phyloP scores from a whole-genome alignment of 2,329 filamentous ascomycete species.

The Camillea tinctor region DNA sequence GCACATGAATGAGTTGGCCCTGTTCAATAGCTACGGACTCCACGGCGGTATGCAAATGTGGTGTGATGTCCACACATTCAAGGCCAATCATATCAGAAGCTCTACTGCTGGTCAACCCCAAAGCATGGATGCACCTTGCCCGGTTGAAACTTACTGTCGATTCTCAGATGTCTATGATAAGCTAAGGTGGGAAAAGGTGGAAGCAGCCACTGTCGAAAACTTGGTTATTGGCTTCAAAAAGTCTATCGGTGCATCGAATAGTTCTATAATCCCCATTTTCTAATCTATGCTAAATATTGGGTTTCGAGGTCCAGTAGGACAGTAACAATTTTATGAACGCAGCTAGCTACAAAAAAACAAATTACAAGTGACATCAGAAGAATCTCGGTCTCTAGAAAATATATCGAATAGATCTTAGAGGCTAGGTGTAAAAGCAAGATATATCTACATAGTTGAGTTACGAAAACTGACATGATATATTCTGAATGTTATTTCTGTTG shows the following conservation, averaged over 20 bases:
- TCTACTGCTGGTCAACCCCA: conserved; percentile 1
- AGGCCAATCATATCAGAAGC: conserved; percentile 1
- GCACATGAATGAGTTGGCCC: background rate
- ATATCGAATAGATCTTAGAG: too few relatives aligned
- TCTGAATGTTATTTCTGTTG: too few relatives aligned
- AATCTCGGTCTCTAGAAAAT: too few relatives aligned
- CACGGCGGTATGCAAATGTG: conserved; percentile 9
- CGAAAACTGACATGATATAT: too few relatives aligned
- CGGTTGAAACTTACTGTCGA: conserved; percentile 1
- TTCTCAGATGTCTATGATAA: background rate
- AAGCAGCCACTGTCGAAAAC: background rate
- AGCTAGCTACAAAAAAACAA: background rate
- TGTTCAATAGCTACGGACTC: conserved; percentile 6
- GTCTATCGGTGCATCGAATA: background rate
- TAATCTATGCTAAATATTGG: background rate
- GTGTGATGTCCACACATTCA: conserved; percentile 8
- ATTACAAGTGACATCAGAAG: too few relatives aligned
- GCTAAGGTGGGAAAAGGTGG: background rate
- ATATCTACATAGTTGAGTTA: too few relatives aligned
- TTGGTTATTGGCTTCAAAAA: background rate
- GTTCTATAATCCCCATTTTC: background rate
- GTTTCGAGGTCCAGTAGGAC: background rate
- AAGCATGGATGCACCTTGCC: conserved; percentile 10
- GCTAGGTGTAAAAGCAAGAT: too few relatives aligned
- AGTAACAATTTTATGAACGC: background rate